Base-by-base conservation (phyloP, 345 rosid species). In the Eucalyptus marginata region DNA sequence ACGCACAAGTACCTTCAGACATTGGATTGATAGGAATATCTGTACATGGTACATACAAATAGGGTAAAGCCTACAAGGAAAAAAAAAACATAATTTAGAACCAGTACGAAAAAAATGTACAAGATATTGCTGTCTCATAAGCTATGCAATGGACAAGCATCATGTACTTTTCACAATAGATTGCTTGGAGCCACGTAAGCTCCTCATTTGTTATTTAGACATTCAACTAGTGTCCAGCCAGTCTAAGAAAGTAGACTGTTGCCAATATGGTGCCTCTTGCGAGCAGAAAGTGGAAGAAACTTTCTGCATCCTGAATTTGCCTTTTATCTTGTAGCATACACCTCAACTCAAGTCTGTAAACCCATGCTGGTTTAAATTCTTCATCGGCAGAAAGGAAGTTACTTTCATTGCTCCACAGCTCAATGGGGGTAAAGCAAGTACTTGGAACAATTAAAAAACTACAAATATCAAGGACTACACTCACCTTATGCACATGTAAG, bases 401-500 rank as follows among this genome's bases (percentile, higher is more conserved):
- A 86, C 54, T 46, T 85, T 85, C 54, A 43, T 49, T 86, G 58
- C 56, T 86, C n/a, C 29, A 40, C 44, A 86, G 80, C 24, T 68
- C 80, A 56, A 14, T 22, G 76, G 10, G 20, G 79, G 79, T 15
- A 6, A 10, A 64, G 40, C 76, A 64, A n/a, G 64, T 86, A 29
- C 89, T 64, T 52, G 84, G 49, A 90, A 16, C 31, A 89, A 52
- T 7, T 64, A 88, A 58, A 93, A 76, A 76, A 36, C 27, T 76
- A 56, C 64, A 51, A 51, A 86, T 86, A 17, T 20, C 29, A 76
- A 22, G 83, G 83, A 76, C 0, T 76, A 10, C 11, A 54, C 81
- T 91, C 92, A 97, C 99, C 87, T 94, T 91, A 91, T 96, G 99
- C 92, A 97, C 90, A 88, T 97, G 99, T 93, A 97, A 92, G 92